Evolutionary conservation across 2,329 filamentous ascomycete genomes (phyloP), one percentile per base, ranked within the genome.

Genomic region (Paecilomyces sp.): DNA sequence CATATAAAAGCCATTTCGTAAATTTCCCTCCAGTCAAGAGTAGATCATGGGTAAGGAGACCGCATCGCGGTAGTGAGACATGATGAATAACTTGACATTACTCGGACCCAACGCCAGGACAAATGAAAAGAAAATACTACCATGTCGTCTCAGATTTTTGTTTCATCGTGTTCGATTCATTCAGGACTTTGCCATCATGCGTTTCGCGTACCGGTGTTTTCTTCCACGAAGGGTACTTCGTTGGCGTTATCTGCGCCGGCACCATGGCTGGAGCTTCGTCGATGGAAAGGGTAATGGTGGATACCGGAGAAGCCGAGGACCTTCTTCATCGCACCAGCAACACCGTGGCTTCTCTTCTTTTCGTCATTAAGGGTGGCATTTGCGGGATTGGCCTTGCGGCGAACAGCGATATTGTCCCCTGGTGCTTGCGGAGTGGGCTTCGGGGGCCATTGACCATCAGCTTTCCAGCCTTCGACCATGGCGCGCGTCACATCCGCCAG

Each of bases 391-490:
- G 55, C 55, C 51, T 60, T 58, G 54, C 54, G 64, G 25, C 57
- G 55, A 5, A 60, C 57, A 5, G 59, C 62, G 3, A 66, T 61
- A 47, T 67, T 62, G 22, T 61, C 61, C 5, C 79, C 66, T 54
- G 61, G 59, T 13, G 54, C 31, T 22, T 57, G 30, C 15, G 81
- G 68, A 18, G 77, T 77, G 0, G 81, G 73, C 65, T 84, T 85
- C 1, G 90, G 91, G 3, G 93, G 92, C 93, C 93, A 97, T 74
- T 96, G 91, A 15, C 92, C 92, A 67, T 94, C 91, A 50, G 90
- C 83, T 74, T 95, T 96, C 93, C 93, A 97, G 52, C 93, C 93
- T 30, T 88, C 83, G 0, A 97, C 92, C 64, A 93, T 89, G 12
- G 90, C 86, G 9, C 86, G 83, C 24, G 90, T 85, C 78, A 97